Evolutionary conservation across 73 alveolate genomes (phyloP), one percentile per base, ranked within the genome.

Genomic region (Stentor roeselii): DNA sequence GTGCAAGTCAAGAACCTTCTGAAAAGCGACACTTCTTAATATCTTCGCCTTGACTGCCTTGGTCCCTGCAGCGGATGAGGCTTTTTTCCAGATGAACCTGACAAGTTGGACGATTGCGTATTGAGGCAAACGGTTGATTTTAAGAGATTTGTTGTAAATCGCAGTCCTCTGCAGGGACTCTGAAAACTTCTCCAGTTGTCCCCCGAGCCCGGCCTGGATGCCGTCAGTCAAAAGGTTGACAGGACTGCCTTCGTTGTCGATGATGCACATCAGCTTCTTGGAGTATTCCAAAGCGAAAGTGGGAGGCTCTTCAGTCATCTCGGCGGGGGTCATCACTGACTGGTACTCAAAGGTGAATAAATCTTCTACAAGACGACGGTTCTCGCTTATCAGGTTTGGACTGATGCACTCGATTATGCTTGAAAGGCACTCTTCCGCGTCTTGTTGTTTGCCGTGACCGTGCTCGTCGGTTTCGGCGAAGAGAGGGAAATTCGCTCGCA

Each of bases 361-460:
- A 78, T 97, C 96, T 59, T 93, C 95, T 59, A 96, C 84, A 61
- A 97, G 77, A 60, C 88, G 88, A 74, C 78, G 85, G 35, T 91
- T 75, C 75, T 84, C 83, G 61, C 93, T 96, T 78, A 86, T 97
- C 14, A 84, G 93, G 39, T 90, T 96, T 14, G 88, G 95, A 91
- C 96, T 67, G 84, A 93, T 87, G 36, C 95, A 88, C 75, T 89
- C 82, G 84, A 96, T 60, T 42, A 97, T 76, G 41, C 90, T 84
- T 38, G 96, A 86, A 86, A 91, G 93, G 86, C 98, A 97, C 86
- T 97, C 99, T 75, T 97, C 99, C 32, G 99, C 99, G 85, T 97
- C 99, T 82, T 97, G 96, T 86, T 97, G 96, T 86, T 95, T 95
- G 78, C 90, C 93, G 37, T 88, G 91, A 3, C 98, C 98, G 30